A percentile compares a stretch with the other conserved stretches of the same genome.
Evolutionary conservation across 1,284 basidiomycete genomes (phyloP).

Genomic region (Marasmius oreades): DNA sequence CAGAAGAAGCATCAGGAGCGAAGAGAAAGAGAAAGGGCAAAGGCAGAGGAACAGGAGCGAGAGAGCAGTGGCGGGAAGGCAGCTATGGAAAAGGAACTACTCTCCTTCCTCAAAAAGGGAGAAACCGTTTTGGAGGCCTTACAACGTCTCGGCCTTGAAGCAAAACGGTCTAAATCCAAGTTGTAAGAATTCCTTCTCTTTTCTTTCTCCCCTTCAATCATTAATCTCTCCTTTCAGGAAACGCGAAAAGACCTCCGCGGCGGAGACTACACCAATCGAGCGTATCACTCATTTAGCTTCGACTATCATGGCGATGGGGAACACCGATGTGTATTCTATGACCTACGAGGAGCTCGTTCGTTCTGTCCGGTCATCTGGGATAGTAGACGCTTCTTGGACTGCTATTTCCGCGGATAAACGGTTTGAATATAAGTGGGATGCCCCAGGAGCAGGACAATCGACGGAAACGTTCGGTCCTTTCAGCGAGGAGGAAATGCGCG

Average conservation of each 20-base stretch:
- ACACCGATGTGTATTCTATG: slow-evolving; percentile 79
- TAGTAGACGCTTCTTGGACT: slow-evolving; percentile 65
- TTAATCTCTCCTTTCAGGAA: slow-evolving; percentile 21
- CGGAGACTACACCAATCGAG: slow-evolving; percentile 60
- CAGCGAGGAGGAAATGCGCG: slow-evolving; percentile 67
- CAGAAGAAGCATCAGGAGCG: slow-evolving; percentile 68
- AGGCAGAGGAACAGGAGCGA: slow-evolving; percentile 71
- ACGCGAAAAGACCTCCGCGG: slow-evolving; percentile 33
- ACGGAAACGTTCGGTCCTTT: slow-evolving; percentile 74
- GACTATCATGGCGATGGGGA: slow-evolving; percentile 77
- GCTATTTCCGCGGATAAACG: slow-evolving; percentile 73
- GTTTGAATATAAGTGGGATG: slow-evolving; percentile 79
- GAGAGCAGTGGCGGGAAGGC: slow-evolving; percentile 64
- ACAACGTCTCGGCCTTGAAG: slow-evolving; percentile 76
- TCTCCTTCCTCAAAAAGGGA: slow-evolving; percentile 78
- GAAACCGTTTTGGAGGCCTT: slow-evolving; percentile 91
- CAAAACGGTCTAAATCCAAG: slow-evolving; percentile 55
- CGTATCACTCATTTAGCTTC: slow-evolving; percentile 80
- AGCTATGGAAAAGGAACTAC: slow-evolving; percentile 64
- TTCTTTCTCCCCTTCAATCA: slow-evolving; percentile 4
- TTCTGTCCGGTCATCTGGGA: slow-evolving; percentile 64
- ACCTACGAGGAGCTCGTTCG: slow-evolving; percentile 82
- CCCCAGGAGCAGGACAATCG: slow-evolving; percentile 43
- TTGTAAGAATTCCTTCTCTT: slow-evolving; percentile 31
- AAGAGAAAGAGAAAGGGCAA: slow-evolving; percentile 63